phyloP scores from a whole-genome alignment of 257 asterid species.

The Solanum rostratum region DNA sequence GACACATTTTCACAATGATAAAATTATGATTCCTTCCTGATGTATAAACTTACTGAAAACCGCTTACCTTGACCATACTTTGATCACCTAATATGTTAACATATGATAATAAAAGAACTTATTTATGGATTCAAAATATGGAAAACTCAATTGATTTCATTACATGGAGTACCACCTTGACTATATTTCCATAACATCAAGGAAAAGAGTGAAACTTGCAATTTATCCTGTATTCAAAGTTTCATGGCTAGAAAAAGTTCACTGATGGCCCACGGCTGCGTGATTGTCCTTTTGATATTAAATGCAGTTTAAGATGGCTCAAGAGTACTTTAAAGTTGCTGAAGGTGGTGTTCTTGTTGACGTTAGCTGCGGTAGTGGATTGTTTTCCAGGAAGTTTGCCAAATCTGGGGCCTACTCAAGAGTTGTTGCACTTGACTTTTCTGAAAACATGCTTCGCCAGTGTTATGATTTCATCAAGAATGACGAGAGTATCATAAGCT shows the following conservation, averaged over 20 bases:
- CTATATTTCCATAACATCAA: not conserved
- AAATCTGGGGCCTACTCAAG: slow-evolving; percentile 65
- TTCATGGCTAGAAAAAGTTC: not conserved
- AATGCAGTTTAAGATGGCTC: slow-evolving; percentile 89
- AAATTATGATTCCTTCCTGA: not conserved
- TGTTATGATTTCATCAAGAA: slow-evolving; percentile 72
- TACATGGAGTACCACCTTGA: not conserved
- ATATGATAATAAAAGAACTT: not conserved
- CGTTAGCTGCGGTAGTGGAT: slow-evolving; percentile 95
- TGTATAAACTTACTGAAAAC: not conserved
- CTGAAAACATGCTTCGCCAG: slow-evolving; percentile 97
- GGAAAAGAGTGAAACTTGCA: not conserved
- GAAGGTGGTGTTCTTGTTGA: slow-evolving; percentile 86
- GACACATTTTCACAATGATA: not conserved
- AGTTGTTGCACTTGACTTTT: slow-evolving; percentile 82
- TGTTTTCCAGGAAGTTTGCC: slow-evolving; percentile 87
- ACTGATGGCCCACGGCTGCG: not conserved
- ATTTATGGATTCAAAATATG: not conserved
- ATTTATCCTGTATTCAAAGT: not conserved
- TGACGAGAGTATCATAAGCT: slow-evolving; percentile 47
- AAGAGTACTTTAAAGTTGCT: slow-evolving; percentile 67
- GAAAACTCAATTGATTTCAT: not conserved
- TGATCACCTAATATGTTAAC: not conserved
- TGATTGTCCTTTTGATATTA: not conserved
- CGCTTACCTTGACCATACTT: not conserved